Evolutionary conservation across 345 rosid species (phyloP).

Genomic region (Gossypium anomalum): DNA sequence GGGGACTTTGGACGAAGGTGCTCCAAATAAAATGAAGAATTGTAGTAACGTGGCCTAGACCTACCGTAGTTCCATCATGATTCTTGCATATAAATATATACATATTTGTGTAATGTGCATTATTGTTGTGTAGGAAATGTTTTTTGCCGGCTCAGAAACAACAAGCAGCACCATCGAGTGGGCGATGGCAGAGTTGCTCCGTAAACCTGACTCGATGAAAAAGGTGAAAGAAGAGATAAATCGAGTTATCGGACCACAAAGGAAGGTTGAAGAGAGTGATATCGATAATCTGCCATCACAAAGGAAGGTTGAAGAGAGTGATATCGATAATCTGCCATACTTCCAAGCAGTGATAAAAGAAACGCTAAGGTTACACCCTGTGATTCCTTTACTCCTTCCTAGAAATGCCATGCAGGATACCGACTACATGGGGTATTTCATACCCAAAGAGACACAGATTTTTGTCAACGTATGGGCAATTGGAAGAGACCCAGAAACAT

Average conservation of each 20-base stretch:
- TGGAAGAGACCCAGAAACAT: slow-evolving; percentile 9
- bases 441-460: slow-evolving; percentile 11
- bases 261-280: slow-evolving; percentile 20
- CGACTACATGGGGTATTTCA: slow-evolving; percentile 10
- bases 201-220: slow-evolving; percentile 2
- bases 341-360: slow-evolving; percentile 22
- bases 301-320: slow-evolving; percentile 20
- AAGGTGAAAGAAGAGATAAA: slow-evolving; percentile 14
- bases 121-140: slow-evolving; percentile 19
- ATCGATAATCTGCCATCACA: slow-evolving; percentile 13
- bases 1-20: no score
- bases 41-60: not conserved
- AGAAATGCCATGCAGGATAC: not conserved
- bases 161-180: slow-evolving; percentile 20
- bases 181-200: slow-evolving; percentile 26
- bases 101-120: not conserved
- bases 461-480: slow-evolving; percentile 3
- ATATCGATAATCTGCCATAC: slow-evolving; percentile 16
- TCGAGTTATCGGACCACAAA: not conserved
- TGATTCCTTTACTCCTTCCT: not conserved
- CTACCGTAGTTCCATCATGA: not conserved
- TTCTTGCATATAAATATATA: not conserved
- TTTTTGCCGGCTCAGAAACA: slow-evolving; percentile 23
- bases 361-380: slow-evolving; percentile 10
- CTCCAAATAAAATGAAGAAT: no score